Evolutionary conservation across 176 grass and related monocot genomes (phyloP).

Genomic region (Otatea glauca): DNA sequence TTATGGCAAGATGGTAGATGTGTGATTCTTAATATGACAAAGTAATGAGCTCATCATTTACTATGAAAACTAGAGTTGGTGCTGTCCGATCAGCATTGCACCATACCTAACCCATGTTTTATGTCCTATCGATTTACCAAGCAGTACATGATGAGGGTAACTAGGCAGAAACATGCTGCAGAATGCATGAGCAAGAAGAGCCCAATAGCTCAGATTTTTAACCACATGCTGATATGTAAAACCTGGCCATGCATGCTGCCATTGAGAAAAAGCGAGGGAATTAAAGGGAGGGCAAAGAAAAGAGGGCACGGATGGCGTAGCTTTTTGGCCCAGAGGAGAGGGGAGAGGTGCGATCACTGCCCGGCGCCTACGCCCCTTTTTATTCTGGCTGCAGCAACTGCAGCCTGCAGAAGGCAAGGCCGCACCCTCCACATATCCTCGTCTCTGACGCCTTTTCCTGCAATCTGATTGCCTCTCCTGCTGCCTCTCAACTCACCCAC

Average conservation of each 20-base stretch:
- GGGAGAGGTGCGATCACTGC: not conserved
- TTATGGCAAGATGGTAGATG: not conserved
- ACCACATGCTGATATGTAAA: not conserved
- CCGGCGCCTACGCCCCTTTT: conserved; percentile 46
- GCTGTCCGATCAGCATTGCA: not conserved
- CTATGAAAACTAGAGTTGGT: not conserved
- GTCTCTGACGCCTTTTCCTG: conserved; percentile 60
- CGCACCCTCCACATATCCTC: conserved; percentile 14
- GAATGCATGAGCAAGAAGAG: not conserved
- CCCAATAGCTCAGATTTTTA: not conserved
- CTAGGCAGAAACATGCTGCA: not conserved
- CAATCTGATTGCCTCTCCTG: conserved; percentile 25
- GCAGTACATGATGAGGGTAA: not conserved
- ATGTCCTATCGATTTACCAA: not conserved
- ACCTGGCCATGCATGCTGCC: conserved; percentile 3
- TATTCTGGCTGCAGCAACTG: conserved; percentile 55
- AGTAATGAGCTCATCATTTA: not conserved
- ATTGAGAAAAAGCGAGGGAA: conserved; percentile 9
- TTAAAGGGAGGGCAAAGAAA: conserved; percentile 21
- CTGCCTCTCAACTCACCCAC: not conserved
- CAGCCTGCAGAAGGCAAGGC: conserved; percentile 53
- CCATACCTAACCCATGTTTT: not conserved
- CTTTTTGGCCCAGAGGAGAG: conserved; percentile 30
- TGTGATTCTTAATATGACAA: not conserved
- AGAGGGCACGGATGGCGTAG: conserved; percentile 15